Evolutionary conservation across 2,329 filamentous ascomycete genomes (phyloP).

Genomic region (Botrytis squamosa): DNA sequence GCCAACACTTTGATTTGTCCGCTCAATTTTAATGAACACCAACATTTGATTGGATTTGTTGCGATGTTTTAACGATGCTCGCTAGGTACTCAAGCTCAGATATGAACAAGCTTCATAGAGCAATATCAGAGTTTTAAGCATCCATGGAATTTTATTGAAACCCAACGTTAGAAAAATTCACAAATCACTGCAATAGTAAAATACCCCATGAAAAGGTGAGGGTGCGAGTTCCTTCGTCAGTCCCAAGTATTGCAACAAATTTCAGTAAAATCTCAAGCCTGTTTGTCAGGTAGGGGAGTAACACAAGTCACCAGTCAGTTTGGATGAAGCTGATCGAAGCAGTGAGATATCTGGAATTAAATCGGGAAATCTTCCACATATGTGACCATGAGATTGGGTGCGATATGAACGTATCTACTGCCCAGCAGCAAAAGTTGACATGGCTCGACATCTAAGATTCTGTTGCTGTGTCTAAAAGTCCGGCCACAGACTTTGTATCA

Average conservation of each 20-base stretch:
- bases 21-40: background rate
- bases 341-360: background rate
- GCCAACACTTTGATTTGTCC: background rate
- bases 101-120: background rate
- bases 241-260: background rate
- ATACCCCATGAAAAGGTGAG: background rate
- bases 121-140: background rate
- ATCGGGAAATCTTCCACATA: background rate
- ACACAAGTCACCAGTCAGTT: no score
- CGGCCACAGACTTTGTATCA: no score
- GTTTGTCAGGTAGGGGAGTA: no score
- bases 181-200: background rate
- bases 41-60: background rate
- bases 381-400: background rate
- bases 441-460: background rate
- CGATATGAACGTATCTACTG: background rate
- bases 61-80: background rate
- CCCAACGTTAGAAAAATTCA: background rate
- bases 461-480: background rate
- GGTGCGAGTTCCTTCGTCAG: background rate
- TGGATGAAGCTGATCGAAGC: background rate
- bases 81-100: background rate
- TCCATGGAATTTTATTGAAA: background rate
- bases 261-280: no score
- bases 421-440: background rate